Percentiles rank a stretch among this genome's conserved stretches.
These are phyloP conservation scores for Inosperma sp. DNA, from an alignment of 768 basidiomycete genomes.

Conservation along the genomic window DNA sequence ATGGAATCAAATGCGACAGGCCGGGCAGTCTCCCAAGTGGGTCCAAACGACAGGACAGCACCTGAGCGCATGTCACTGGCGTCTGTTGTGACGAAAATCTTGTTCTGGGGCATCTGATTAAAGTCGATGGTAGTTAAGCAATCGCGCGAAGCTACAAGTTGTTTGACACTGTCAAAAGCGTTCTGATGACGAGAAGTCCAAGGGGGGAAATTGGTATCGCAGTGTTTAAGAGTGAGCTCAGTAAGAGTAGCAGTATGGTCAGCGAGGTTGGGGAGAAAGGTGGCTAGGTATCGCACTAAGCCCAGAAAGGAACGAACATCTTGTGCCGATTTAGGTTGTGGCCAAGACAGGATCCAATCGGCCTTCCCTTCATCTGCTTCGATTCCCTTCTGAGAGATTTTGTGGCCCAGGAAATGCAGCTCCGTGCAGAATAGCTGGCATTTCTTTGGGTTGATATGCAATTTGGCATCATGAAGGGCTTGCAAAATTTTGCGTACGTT, in stretches of 20 bases:
- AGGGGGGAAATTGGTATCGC: constrained; percentile 7
- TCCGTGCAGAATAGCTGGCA: constrained; percentile 15
- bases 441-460: constrained; percentile 17
- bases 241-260: background rate
- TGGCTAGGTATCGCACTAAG: constrained; percentile 13
- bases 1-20: no score
- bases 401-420: constrained; percentile 32
- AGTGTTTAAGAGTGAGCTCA: constrained; percentile 11
- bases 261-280: constrained; percentile 15
- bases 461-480: background rate
- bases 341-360: constrained; percentile 28
- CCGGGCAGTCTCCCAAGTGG: no score
- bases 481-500: constrained; percentile 7
- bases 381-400: constrained; percentile 35
- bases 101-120: no score
- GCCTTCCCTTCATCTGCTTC: constrained; percentile 20
- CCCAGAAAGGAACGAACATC: constrained; percentile 18
- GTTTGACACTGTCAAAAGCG: constrained; percentile 16
- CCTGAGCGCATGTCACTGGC: constrained; percentile 28
- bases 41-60: constrained; percentile 18
- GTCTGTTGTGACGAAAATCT: constrained; percentile 25
- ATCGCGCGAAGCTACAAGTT: constrained; percentile 7
- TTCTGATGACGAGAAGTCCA: constrained; percentile 6
- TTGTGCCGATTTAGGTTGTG: constrained; percentile 10
- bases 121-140: no score